These are phyloP conservation scores for Cucurbita moschata DNA, from an alignment of 306 rosid genomes.

Conservation along the genomic window DNA sequence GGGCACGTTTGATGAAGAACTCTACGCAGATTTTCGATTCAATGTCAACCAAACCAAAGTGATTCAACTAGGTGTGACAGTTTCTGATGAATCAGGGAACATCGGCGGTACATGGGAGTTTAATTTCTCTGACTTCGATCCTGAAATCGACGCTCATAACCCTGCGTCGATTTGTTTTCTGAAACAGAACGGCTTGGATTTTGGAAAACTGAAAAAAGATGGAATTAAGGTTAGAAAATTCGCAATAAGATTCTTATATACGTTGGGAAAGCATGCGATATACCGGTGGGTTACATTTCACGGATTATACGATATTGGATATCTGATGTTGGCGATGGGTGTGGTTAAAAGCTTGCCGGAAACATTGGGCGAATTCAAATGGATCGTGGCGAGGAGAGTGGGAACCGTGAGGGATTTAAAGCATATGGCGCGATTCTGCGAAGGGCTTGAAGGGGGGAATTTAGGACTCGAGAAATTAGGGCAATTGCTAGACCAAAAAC, in stretches of 20 bases:
- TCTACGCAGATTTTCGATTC: not conserved
- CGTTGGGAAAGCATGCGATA: not conserved
- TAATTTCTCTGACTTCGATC: not conserved
- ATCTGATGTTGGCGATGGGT: not conserved
- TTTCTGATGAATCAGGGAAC: not conserved
- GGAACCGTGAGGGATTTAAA: not conserved
- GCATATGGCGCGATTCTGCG: not conserved
- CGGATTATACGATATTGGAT: not conserved
- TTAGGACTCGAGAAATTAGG: not conserved
- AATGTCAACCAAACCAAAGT: not conserved
- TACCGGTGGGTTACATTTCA: not conserved
- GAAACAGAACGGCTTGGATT: not conserved
- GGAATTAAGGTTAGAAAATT: not conserved
- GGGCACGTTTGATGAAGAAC: not conserved
- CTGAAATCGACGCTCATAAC: not conserved
- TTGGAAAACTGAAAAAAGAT: not conserved
- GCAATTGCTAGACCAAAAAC: not conserved
- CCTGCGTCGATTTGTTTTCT: not conserved
- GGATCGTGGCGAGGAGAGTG: not conserved
- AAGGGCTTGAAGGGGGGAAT: not conserved
- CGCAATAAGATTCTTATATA: rapidly evolving
- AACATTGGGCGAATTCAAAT: not conserved
- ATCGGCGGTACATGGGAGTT: not conserved
- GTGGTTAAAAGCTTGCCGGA: not conserved
- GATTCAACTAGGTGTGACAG: not conserved